Evolutionary conservation across 2,329 filamentous ascomycete species (phyloP), one percentile per base, ranked within the genome.

Genomic region (Blumeriella jaapii): DNA sequence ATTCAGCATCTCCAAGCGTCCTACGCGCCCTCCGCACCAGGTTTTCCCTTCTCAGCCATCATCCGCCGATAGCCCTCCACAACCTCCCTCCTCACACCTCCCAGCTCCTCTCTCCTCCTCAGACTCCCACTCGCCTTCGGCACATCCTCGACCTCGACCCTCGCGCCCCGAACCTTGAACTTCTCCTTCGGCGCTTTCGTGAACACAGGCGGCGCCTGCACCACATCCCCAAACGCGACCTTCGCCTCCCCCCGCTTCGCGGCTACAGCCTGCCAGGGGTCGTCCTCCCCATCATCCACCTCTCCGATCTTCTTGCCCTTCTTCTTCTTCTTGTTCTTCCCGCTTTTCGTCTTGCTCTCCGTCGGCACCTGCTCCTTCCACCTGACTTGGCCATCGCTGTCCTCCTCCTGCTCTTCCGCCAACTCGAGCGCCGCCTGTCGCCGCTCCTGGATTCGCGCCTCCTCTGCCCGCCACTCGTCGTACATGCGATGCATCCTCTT

Each of bases 401-500:
- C 53, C 35, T 49, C 35, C 24, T 49, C 51, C 20, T 52, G 47
- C 31, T 55, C 52, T 25, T 56, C 54, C 3, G 47, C 48, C n/a
- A 52, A 14, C 28, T 58, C 55, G 8, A 36, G 16, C 1, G 40
- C 50, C 13, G 54, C 54, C 24, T 48, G 38, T n/a, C 46, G 27
- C 31, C 45, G 48, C 30, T 58, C 53, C 18, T 55, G 45, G 6
- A 53, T 52, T 28, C 73, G 74, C 33, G 63, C 63, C 14, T 82
- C 79, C 49, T 79, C 71, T 47, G 77, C 77, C 34, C 70, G 65
- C 69, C 82, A 86, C 48, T 89, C 82, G 28, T 80, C 78, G 55
- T 87, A 84, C 45, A 84, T 68, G 52, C 82, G 82, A 49, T 78
- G 76, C 65, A 95, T 78, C 46, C 80, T 78, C 55, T 76, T 81